Evolutionary conservation across 148 eudicot genomes (phyloP), one percentile per base, ranked within the genome.

Genomic region (Vaccinium vitisidaea): DNA sequence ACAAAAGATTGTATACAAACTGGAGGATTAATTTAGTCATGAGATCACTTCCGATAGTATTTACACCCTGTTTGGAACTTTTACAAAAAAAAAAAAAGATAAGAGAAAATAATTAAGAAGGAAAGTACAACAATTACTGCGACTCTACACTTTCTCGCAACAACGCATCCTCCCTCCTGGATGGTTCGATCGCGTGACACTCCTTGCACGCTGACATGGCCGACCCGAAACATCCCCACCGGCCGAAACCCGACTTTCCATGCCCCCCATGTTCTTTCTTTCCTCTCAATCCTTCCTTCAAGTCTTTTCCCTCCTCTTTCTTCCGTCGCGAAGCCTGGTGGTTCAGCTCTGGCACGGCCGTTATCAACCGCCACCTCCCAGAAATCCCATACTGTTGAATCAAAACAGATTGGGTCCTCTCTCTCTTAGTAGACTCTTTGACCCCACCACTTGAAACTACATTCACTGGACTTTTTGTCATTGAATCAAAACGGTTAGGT

Each of bases 351-450:
- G 74, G 74, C 74, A 86, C 90, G 1, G 92, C 87, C 8, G 91
- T 73, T 11, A 94, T 90, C 56, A 93, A 91, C 81, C 92, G 95
- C 96, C 95, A 93, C 85, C 89, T 88, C 12, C 89, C 87, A 0
- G 94, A 90, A 12, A 85, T 86, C 63, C 91, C 90, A 54, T 83
- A 73, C 49, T 83, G 86, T 14, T 23, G 58, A 65, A 14, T 11
- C 85, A 84, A 81, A 83, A 74, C 67, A 2, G 70, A 53, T 70
- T 71, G 70, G 27, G 49, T 30, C 63, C 59, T 65, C 16, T 71
- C 77, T 78, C 80, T 67, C 16, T 12, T 74, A 4, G 21, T 13
- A 43, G 39, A 56, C 52, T 77, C 76, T 75, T 23, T n/a, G 16
- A 1, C 36, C 76, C 80, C 25, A 80, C 81, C 39, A 43, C 58